phyloP scores from a whole-genome alignment of 805 yeast species.

The Hanseniaspora occidentalis region DNA sequence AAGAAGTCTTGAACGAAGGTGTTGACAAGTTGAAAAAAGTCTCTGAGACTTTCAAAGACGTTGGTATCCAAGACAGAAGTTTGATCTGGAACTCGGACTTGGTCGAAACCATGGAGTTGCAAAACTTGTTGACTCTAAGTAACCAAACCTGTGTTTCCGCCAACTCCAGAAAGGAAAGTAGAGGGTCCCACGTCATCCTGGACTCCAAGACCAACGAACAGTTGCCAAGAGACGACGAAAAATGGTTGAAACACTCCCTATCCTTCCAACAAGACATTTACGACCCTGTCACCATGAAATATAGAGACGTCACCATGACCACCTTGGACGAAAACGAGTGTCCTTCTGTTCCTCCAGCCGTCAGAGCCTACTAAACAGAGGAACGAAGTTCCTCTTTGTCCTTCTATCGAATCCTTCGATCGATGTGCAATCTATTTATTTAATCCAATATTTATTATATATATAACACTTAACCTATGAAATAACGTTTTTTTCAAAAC shows the following conservation, averaged over 20 bases:
- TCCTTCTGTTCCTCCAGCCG: conserved; percentile 92
- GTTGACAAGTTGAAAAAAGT: conserved; percentile 64
- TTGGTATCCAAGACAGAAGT: conserved; percentile 86
- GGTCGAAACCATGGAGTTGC: conserved; percentile 91
- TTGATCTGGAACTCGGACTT: conserved; percentile 98
- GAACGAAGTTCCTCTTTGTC: too few species aligned
- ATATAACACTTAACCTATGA: too few species aligned
- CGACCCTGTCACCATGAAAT: conserved; percentile 58
- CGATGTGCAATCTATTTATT: not conserved
- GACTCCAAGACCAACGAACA: conserved; percentile 71
- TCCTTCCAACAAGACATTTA: conserved; percentile 77
- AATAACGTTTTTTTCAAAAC: too few species aligned
- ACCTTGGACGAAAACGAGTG: conserved; percentile 89
- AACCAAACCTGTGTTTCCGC: conserved; percentile 92
- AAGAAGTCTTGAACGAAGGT: conserved; percentile 85
- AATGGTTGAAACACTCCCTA: conserved; percentile 97
- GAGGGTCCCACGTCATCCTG: conserved; percentile 72
- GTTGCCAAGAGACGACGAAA: conserved; percentile 89
- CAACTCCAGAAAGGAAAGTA: conserved; percentile 88
- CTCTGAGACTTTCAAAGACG: conserved; percentile 60
- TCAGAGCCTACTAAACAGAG: conserved; percentile 89
- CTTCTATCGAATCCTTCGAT: not conserved
- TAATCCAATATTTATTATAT: not conserved
- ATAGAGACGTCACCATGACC: conserved; percentile 72
- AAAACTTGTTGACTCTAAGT: conserved; percentile 94